These are phyloP conservation scores for Paracoccidioides brasiliensis DNA, from an alignment of 2,329 filamentous ascomycete genomes.

Conservation along the genomic window DNA sequence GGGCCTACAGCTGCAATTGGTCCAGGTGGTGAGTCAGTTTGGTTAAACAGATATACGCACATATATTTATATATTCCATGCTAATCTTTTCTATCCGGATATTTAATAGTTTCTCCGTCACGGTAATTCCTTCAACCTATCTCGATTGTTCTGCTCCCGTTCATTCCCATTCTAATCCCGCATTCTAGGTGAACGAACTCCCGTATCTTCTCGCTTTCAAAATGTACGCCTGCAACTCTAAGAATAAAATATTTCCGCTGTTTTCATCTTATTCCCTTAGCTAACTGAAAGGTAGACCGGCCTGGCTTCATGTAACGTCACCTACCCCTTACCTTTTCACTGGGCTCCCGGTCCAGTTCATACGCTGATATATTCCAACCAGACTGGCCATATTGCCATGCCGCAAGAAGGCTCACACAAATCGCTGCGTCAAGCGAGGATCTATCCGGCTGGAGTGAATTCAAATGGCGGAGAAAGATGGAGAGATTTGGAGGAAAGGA, in stretches of 20 bases:
- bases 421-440: slow-evolving; percentile 44
- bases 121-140: slow-evolving; percentile 30
- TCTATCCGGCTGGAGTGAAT: slow-evolving; percentile 42
- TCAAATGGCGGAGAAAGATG: slow-evolving; percentile 56
- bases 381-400: slow-evolving; percentile 84
- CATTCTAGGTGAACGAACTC: slow-evolving; percentile 54
- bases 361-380: slow-evolving; percentile 11
- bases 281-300: slow-evolving; percentile 31
- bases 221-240: slow-evolving; percentile 38
- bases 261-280: slow-evolving; percentile 1
- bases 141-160: neutral
- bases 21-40: slow-evolving; percentile 54
- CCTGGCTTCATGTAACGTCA: slow-evolving; percentile 33
- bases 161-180: neutral
- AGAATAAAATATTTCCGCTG: neutral
- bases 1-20: slow-evolving; percentile 67
- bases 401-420: slow-evolving; percentile 56
- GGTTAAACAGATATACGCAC: neutral
- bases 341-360: neutral
- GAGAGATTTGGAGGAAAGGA: slow-evolving; percentile 67
- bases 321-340: neutral
- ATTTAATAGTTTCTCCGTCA: slow-evolving; percentile 51
- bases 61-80: neutral
- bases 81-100: neutral
- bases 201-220: slow-evolving; percentile 76